phyloP scores from a whole-genome alignment of 2,329 filamentous ascomycete species.

The Phoma sp. region DNA sequence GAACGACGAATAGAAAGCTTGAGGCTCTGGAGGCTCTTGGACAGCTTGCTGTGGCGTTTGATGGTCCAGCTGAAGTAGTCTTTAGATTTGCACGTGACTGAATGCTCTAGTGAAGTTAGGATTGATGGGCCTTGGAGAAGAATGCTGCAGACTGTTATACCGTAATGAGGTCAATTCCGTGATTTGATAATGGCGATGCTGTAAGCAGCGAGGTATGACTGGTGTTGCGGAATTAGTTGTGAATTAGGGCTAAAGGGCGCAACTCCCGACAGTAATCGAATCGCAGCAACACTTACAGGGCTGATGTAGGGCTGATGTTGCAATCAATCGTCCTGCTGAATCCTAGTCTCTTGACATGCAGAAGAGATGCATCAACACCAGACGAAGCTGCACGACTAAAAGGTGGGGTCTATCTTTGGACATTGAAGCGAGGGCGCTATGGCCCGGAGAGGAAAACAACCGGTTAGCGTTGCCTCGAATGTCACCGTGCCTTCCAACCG shows the following conservation, averaged over 20 bases:
- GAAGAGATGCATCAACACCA: conserved; percentile 2
- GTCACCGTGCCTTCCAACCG: conserved; percentile 11
- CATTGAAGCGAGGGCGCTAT: conserved; percentile 17
- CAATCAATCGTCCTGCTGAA: conserved; percentile 11
- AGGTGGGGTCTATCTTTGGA: conserved; percentile 17
- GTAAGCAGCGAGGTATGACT: conserved; percentile 21
- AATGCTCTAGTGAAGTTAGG: background rate
- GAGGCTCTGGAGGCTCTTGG: conserved; percentile 10
- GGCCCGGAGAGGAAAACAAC: conserved; percentile 8
- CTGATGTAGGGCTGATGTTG: conserved; percentile 7
- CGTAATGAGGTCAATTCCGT: conserved; percentile 7
- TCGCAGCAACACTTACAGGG: background rate
- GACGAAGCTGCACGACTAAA: conserved; percentile 5
- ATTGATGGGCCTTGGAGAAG: background rate
- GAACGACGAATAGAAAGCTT: conserved; percentile 2
- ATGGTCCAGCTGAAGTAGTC: conserved; percentile 5
- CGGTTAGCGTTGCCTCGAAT: conserved; percentile 8
- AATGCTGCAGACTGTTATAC: background rate
- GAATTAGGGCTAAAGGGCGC: conserved; percentile 16
- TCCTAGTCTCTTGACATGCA: conserved; percentile 4
- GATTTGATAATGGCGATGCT: conserved; percentile 17
- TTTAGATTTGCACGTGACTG: conserved; percentile 3
- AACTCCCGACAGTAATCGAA: background rate
- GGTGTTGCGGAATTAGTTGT: conserved; percentile 18
- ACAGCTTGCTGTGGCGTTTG: conserved; percentile 5